Base-by-base conservation (phyloP, 2,329 filamentous ascomycete species). In the Calonectria leucothoes region DNA sequence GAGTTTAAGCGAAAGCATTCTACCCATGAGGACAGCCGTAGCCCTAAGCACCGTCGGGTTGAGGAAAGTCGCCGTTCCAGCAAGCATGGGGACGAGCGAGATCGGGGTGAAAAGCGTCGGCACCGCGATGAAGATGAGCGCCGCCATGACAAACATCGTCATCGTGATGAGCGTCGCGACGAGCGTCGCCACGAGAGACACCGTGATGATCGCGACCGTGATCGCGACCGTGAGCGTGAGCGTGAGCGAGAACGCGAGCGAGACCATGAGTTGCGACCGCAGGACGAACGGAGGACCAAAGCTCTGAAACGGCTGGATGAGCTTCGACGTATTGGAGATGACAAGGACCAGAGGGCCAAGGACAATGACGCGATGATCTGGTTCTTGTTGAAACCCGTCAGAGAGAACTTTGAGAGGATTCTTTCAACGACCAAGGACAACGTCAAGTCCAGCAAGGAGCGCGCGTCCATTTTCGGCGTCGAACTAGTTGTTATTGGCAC, bases 1-100 rank as follows among this genome's bases (percentile, higher is more conserved):
- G 91, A 92, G 45, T 84, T 87, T 66, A 93, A 93, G 84, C 88
- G 91, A 65, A 93, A 93, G 81, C 90, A 92, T 74, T 89, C 87
- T 8, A 84, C 84, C n/a, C 82, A 86, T 39, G 86, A 87, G n/a
- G 85, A 86, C 57, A 83, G 81, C 25, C 84, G 84, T 37, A 85
- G 83, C 45, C 83, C 85, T n/a, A 88, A 87, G 78, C 83, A 86
- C 65, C 84, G 86, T 14, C 84, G 86, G 23, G 70, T 80, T 5
- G 86, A 88, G 23, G 86, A 88, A 14, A 76, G 79, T 23, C 85
- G 86, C 20, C 85, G 85, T 20, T 76, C 80, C 14, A 83, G 82
- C 74, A 84, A 83, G 27, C 80, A 83, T 67, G 83, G 81, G 12
- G 83, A 86, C 33, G 84, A 86, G 10, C 81, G 82, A 27, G 83